Evolutionary conservation across 139 green algal genomes (phyloP), one percentile per base, ranked within the genome.

Genomic region (Raphidocelis subcapitata): DNA sequence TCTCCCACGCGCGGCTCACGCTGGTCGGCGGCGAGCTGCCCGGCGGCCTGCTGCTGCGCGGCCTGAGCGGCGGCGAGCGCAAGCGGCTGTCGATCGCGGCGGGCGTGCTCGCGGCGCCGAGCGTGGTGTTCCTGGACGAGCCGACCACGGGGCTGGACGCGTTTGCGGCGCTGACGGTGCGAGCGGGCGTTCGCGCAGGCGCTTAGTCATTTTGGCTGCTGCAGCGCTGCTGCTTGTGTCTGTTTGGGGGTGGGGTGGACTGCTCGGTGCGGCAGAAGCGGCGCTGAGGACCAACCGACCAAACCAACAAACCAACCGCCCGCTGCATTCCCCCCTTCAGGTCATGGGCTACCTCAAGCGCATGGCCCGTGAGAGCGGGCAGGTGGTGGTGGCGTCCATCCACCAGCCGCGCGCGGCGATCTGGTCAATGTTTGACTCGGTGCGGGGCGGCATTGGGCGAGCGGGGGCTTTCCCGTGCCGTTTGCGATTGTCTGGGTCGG

Each of bases 21-120:
- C 75, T 88, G 77, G 85, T 89, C 23, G 89, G 86, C n/a, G 86
- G 89, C 62, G 82, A 79, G 1, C 59, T 89, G 10, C 85, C 94
- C 5, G 93, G 93, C 15, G 89, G 92, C 33, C 69, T 82, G 37
- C 78, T 84, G 61, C 81, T 90, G 26, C 74, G 86, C 0, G 91
- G 91, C 35, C 75, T 94, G 1, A 79, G 54, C 2, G 84, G 88
- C n/a, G 92, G 92, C 10, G 91, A 98, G 83, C 87, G 87, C 63
- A 95, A 96, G 85, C 80, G 92, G 3, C 88, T 98, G 29, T 74
- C 33, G 62, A 85, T 90, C n/a, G 85, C 73, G 1, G 67, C 57
- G 3, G 81, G 76, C 65, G 56, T 71, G 54, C 28, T 80, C 26
- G 67, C 55, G 3, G 35, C 29, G 4, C 67, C 67, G 16, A 21